Conservation (phyloP, 768 basidiomycete genomes). For the Leccinum rimulosum region DNA sequence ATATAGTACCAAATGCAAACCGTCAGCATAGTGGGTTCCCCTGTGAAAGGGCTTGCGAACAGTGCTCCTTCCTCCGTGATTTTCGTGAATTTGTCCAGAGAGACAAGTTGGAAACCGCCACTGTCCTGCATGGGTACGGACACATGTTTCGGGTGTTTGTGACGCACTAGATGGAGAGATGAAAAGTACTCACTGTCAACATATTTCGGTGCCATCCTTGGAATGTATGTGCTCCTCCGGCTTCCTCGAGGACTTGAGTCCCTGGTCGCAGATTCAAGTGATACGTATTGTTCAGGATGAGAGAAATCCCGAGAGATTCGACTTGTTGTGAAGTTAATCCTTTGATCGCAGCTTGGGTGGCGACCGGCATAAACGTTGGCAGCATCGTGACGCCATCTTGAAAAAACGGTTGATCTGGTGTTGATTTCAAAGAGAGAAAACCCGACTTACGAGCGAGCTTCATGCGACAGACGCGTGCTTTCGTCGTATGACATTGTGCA, state of each 20-base stretch:
- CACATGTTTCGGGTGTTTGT: not conserved
- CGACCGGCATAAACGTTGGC: constrained; percentile 93
- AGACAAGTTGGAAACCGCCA: constrained; percentile 87
- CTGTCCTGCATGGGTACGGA: constrained; percentile 56
- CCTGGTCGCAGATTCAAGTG: constrained; percentile 88
- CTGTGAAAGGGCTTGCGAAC: constrained; percentile 82
- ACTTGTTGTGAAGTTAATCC: constrained; percentile 85
- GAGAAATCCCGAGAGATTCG: constrained; percentile 74
- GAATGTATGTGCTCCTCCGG: constrained; percentile 85
- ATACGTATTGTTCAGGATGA: constrained; percentile 89
- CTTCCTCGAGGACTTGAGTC: constrained; percentile 64
- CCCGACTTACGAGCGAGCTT: constrained; percentile 63
- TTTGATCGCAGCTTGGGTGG: constrained; percentile 90
- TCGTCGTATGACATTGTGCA: constrained; percentile 77
- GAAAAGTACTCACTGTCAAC: constrained; percentile 57
- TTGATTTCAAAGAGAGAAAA: constrained; percentile 5
- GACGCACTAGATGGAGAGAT: not conserved
- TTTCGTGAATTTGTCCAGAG: constrained; percentile 76
- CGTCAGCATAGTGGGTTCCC: constrained; percentile 85
- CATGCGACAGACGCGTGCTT: constrained; percentile 84
- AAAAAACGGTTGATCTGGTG: constrained; percentile 1
- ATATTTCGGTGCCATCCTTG: constrained; percentile 88
- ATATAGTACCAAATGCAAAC: constrained; percentile 34
- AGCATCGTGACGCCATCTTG: constrained; percentile 78
- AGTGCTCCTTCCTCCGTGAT: constrained; percentile 89